Base-by-base conservation (phyloP, 129 eudicot genomes). In the Flaveria sonorensis region DNA sequence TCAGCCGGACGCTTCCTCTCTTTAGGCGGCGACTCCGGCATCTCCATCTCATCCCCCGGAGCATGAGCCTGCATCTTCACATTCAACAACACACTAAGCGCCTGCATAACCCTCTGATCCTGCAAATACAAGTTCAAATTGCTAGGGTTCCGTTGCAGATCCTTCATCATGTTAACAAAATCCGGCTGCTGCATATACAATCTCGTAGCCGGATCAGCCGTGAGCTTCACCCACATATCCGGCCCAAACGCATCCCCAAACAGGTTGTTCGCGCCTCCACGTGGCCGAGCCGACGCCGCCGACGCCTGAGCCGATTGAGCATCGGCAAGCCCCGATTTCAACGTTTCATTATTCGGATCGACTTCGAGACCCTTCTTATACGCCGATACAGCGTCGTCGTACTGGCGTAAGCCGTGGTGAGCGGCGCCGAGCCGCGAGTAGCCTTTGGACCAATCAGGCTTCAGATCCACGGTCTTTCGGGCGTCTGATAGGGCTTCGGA, bases 71-170 rank as follows among this genome's bases (percentile, higher is more conserved):
- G 87, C 53, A 95, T 26, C 72, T 86, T 89, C 59, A 91, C 62
- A 45, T 88, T 88, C 87, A 95, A 75, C 86, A 95, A 67, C 10
- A 85, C 99, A 28, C 97, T 93, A 48, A 95, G 79, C 16, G 99
- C 89, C 72, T 91, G 92, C 99, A 95, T 95, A 50, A 95, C 96
- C 69, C 99, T 95, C 85, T 88, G 96, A 80, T 95, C 99, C 89
- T 95, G 79, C 94, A 95, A 66, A 57, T 87, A 89, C 82, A 91
- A 12, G 74, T 88, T 95, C 96, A 95, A 83, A 80, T 83, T 91
- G 70, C 75, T 84, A 9, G 99, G 99, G 73, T 85, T 89, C 62
- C 82, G 86, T 77, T 89, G 96, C 10, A 95, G 73, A 48, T 95
- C 99, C 85, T 89, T 77, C 97, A 95, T 86, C 88, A 95, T 95